Percentiles rank a stretch among this genome's conserved stretches.
These are phyloP conservation scores for Kondoa subrosea DNA, from an alignment of 768 basidiomycete genomes.

Conservation along the genomic window DNA sequence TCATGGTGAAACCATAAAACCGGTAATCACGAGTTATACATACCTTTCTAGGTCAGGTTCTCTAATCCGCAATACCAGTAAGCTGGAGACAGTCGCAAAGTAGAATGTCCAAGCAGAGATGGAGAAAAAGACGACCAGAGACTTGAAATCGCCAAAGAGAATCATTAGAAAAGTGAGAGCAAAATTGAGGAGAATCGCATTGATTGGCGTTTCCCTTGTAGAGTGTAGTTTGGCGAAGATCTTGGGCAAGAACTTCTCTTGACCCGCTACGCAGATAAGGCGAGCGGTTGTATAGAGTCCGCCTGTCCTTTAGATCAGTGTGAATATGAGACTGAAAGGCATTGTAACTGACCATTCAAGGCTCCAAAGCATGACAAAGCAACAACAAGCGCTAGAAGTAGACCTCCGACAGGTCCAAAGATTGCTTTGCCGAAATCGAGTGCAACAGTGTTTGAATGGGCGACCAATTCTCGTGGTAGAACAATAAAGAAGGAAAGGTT, in stretches of 20 bases:
- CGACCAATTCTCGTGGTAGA: constrained; percentile 38
- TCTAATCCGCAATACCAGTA: constrained; percentile 71
- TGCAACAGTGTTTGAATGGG: constrained; percentile 33
- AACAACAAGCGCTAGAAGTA: constrained; percentile 74
- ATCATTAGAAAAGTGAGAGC: constrained; percentile 49
- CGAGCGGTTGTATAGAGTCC: constrained; percentile 56
- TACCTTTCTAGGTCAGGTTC: constrained; percentile 76
- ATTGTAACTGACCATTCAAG: constrained; percentile 48
- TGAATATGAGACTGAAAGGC: background rate
- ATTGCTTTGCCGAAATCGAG: constrained; percentile 70
- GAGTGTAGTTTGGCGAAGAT: constrained; percentile 63
- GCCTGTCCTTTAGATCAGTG: background rate
- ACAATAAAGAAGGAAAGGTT: constrained; percentile 88
- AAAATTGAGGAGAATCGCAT: constrained; percentile 68
- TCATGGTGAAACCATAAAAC: constrained; percentile 9
- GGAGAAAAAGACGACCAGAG: constrained; percentile 64
- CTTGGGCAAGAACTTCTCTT: constrained; percentile 69
- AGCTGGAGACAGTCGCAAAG: constrained; percentile 48
- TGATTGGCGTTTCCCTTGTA: constrained; percentile 64
- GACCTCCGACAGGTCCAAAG: constrained; percentile 72
- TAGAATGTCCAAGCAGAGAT: constrained; percentile 34
- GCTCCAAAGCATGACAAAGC: constrained; percentile 92
- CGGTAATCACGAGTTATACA: constrained; percentile 3
- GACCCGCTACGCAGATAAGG: constrained; percentile 72
- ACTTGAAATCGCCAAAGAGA: constrained; percentile 74